Percentiles rank a stretch among this genome's conserved stretches.
Evolutionary conservation across 345 rosid species (phyloP).

Genomic region (Lepidium didymum): DNA sequence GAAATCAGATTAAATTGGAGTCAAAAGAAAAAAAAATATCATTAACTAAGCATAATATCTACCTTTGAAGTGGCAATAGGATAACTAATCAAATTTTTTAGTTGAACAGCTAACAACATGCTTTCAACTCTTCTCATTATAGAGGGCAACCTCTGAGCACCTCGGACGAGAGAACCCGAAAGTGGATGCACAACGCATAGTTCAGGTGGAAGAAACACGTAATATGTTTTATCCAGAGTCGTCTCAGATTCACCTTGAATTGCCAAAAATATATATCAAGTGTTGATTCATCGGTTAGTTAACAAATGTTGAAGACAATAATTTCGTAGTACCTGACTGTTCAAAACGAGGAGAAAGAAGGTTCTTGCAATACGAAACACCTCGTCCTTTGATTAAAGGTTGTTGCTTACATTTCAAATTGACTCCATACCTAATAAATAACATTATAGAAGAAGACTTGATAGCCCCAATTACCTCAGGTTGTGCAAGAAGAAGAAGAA

Average conservation of each 20-base stretch:
- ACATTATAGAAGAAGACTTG: conserved; percentile 29
- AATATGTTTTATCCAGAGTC: conserved; percentile 72
- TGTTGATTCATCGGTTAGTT: background rate
- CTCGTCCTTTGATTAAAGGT: conserved; percentile 89
- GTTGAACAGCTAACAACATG: conserved; percentile 88
- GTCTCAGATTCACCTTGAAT: conserved; percentile 71
- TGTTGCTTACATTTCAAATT: conserved; percentile 60
- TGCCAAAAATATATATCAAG: background rate
- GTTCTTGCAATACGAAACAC: conserved; percentile 98
- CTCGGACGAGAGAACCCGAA: conserved; percentile 90
- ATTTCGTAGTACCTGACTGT: conserved; percentile 50
- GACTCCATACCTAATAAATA: conserved; percentile 79
- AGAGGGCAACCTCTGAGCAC: conserved; percentile 95
- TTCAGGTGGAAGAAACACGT: conserved; percentile 94
- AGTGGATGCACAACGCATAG: conserved; percentile 91
- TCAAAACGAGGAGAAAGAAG: conserved; percentile 95
- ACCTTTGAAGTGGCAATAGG: conserved; percentile 83
- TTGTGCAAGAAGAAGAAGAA: conserved; percentile 46
- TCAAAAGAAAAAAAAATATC: background rate
- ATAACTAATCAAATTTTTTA: conserved; percentile 59
- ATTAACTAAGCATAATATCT: background rate
- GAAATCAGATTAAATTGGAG: background rate
- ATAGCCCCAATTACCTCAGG: conserved; percentile 43
- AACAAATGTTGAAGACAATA: background rate
- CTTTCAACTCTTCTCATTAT: conserved; percentile 98